Evolutionary conservation across 768 basidiomycete genomes (phyloP), one percentile per base, ranked within the genome.

Genomic region (Trametes meyenii): DNA sequence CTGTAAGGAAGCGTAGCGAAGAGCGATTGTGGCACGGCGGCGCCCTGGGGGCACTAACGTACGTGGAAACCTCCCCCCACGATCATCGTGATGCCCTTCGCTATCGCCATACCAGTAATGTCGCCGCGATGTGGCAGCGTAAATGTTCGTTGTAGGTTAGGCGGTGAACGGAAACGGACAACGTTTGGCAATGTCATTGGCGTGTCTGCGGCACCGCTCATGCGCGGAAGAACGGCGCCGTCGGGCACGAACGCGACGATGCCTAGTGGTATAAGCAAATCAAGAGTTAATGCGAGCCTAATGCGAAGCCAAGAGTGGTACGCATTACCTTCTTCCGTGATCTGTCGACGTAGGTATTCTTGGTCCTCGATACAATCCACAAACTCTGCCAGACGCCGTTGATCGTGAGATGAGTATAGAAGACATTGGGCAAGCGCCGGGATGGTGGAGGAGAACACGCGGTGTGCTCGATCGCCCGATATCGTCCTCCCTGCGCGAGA

Each of bases 51-150:
- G 23, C n/a, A n/a, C n/a, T 1, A 1, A n/a, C 62, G 3, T 55
- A 64, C 58, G 26, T 66, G 62, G 40, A 66, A 63, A 3, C 65
- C 65, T 2, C 65, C 65, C 3, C 65, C 65, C 14, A 62, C 62
- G n/a, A 66, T 56, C 59, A 66, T 60, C n/a, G 62, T 63, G n/a
- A 66, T 54, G 3, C 65, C 65, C 42, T 44, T 36, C 0, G 66
- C 56, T 10, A 67, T 57, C 7, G 48, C 60, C 66, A 67, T 67
- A 4, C 66, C 66, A 12, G 51, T 23, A 17, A 64, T 44, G 5
- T n/a, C 35, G 8, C 66, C 66, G 24, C 63, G 24, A n/a, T 64
- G 59, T 2, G 59, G 65, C 8, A 66, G 52, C 14, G 38, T 17
- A 39, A 62, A 65, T 7, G 50, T 57, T 16, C 56, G 19, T 46